These are phyloP conservation scores for Apiosordaria backusii DNA, from an alignment of 495 filamentous ascomycete genomes.

Conservation along the genomic window DNA sequence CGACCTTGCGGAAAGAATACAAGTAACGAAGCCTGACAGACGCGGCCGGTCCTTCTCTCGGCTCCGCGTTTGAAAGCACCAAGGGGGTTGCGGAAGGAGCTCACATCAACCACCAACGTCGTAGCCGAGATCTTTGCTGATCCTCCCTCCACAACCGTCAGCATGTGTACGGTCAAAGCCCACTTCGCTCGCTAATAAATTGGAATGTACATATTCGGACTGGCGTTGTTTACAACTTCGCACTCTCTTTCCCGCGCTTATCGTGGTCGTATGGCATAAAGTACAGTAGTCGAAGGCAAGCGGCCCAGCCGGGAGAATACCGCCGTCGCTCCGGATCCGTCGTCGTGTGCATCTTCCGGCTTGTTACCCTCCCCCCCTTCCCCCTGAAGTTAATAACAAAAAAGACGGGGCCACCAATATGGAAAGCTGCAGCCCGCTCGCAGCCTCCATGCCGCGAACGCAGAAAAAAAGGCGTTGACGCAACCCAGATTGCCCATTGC, in stretches of 20 bases:
- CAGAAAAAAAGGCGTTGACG: not conserved
- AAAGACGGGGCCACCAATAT: not conserved
- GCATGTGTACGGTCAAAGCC: not conserved
- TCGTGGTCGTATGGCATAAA: not conserved
- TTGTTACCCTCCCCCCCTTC: not conserved
- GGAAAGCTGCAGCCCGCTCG: not conserved
- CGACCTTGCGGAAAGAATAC: no score
- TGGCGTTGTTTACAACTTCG: not conserved
- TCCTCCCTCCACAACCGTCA: not conserved
- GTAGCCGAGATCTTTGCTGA: conserved; percentile 3
- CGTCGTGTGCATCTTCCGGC: not conserved
- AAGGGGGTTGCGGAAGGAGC: not conserved
- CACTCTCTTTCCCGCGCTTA: not conserved
- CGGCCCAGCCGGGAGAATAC: not conserved
- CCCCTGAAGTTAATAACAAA: conserved; percentile 2
- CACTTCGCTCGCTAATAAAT: not conserved
- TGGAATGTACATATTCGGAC: not conserved
- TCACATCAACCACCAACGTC: not conserved
- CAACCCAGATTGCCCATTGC: not conserved
- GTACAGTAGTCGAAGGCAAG: no score
- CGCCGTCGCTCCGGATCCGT: conserved; percentile 2
- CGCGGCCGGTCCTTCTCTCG: not conserved
- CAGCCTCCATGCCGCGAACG: not conserved
- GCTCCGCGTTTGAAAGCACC: not conserved
- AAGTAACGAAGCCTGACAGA: no score